phyloP scores from a whole-genome alignment of 2,329 filamentous ascomycete genomes.

The Cladosporium sp. region DNA sequence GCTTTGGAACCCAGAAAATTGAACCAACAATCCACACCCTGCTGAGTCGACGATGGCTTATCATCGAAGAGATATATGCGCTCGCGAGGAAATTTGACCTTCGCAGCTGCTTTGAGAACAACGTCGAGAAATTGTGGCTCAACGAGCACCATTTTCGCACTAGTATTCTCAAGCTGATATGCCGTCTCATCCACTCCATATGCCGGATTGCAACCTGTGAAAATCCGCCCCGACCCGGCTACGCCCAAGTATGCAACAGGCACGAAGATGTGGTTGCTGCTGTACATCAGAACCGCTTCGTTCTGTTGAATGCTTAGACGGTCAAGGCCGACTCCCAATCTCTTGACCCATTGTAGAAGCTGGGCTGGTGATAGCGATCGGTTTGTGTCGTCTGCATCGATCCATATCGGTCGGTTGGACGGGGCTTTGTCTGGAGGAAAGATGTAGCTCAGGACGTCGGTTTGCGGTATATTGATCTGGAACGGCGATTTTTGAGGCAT shows the following conservation, averaged over 20 bases:
- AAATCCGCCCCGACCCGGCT: constrained; percentile 49
- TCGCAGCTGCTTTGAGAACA: constrained; percentile 62
- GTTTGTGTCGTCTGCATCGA: constrained; percentile 44
- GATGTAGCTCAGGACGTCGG: constrained; percentile 35
- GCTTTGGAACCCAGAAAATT: constrained; percentile 47
- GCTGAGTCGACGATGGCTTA: constrained; percentile 29
- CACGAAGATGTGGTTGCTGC: constrained; percentile 52
- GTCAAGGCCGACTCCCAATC: constrained; percentile 45
- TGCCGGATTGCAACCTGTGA: constrained; percentile 67
- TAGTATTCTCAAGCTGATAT: constrained; percentile 75
- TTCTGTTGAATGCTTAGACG: constrained; percentile 39
- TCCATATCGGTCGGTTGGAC: constrained; percentile 48
- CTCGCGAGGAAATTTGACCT: constrained; percentile 65
- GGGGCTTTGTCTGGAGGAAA: constrained; percentile 27
- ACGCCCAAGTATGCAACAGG: constrained; percentile 52
- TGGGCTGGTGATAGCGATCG: constrained; percentile 45
- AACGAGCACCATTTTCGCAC: constrained; percentile 69
- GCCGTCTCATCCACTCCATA: constrained; percentile 81
- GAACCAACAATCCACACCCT: constrained; percentile 42
- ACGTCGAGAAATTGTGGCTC: constrained; percentile 62
- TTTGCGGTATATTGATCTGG: constrained; percentile 44
- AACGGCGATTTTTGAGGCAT: constrained; percentile 47
- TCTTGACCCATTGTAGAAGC: constrained; percentile 46
- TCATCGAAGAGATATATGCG: constrained; percentile 74
- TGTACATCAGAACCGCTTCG: constrained; percentile 51